Conservation (phyloP, 768 basidiomycete species). For the Boletales sp. region DNA sequence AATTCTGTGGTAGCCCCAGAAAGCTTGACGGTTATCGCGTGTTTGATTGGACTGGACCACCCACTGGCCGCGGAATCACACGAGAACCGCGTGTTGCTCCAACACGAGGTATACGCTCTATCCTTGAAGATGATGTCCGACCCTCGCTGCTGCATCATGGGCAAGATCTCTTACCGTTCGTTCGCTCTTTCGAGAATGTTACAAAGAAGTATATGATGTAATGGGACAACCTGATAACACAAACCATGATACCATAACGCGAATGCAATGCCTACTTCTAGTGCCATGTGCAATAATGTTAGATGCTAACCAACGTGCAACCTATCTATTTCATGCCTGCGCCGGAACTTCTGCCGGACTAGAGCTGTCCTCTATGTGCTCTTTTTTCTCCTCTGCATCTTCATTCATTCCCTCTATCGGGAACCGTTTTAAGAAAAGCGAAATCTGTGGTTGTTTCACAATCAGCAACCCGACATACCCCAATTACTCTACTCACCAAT, state of each 20-base stretch:
- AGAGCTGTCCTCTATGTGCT: constrained; percentile 2
- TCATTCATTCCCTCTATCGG: constrained; percentile 19
- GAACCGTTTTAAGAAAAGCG: constrained; percentile 26
- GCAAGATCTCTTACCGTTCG: background rate
- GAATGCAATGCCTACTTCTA: background rate
- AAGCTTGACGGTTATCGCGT: constrained; percentile 16
- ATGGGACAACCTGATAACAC: background rate
- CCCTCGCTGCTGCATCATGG: background rate
- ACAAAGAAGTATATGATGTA: background rate
- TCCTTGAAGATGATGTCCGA: constrained; percentile 10
- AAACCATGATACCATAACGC: background rate
- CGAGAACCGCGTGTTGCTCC: constrained; percentile 3
- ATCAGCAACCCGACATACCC: constrained; percentile 6
- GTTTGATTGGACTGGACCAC: constrained; percentile 1
- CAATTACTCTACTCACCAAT: constrained; percentile 41
- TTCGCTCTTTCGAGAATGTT: background rate
- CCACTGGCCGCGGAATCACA: constrained; percentile 24
- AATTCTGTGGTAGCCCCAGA: constrained; percentile 8
- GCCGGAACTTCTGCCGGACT: constrained; percentile 4
- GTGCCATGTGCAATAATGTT: constrained; percentile 17
- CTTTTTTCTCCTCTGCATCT: constrained; percentile 19
- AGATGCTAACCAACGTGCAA: constrained; percentile 5
- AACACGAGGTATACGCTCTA: constrained; percentile 10
- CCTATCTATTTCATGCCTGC: constrained; percentile 15
- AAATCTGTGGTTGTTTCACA: constrained; percentile 19